Base-by-base conservation (phyloP, 768 basidiomycete genomes). In the Calocybe cyanea region DNA sequence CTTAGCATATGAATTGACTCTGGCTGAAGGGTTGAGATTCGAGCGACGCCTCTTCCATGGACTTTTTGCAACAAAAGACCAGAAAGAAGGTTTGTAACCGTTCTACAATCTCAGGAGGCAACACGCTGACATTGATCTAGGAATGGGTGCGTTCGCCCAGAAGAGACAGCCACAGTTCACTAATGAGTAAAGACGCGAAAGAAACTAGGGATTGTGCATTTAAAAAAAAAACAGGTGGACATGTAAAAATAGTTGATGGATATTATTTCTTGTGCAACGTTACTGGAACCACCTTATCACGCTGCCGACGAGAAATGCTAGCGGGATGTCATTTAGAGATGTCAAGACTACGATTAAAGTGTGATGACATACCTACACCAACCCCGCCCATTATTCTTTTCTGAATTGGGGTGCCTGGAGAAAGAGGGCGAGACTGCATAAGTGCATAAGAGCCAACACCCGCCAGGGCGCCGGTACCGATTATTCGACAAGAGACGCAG, bases 141-240 rank as follows among this genome's bases (percentile, higher is more conserved):
- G 95, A 15, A 99, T 98, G 95, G 63, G 73, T 18, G 95, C 95
- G 17, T 98, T 99, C 58, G 82, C 83, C 8, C 90, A 96, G 67
- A 99, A 97, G 75, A 78, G 95, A 61, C 87, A 87, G 67, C 71
- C 95, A 13, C 74, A 78, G 18, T 99, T 92, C 69, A 83, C 81
- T 23, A 76, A 94, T 21, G 45, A 49, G 24, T 55, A 49, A 34
- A 48, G n/a, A 28, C 25, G 25, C 25, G 6, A 11, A 11, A 28
- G 5, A 11, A 11, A 11, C 11, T 5, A 28, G 25, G 25, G 25
- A n/a, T n/a, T n/a, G 25, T 28, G 25, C 11, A 28, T 38, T 7
- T 38, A 38, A 38, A 5, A 38, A 38, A 38, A 38, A 13, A 38
- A 28, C 21, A 28, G n/a, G 14, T 25, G 21, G 24, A 23, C 23